phyloP scores from a whole-genome alignment of 1,284 basidiomycete species.

The Wallemia mellicola region DNA sequence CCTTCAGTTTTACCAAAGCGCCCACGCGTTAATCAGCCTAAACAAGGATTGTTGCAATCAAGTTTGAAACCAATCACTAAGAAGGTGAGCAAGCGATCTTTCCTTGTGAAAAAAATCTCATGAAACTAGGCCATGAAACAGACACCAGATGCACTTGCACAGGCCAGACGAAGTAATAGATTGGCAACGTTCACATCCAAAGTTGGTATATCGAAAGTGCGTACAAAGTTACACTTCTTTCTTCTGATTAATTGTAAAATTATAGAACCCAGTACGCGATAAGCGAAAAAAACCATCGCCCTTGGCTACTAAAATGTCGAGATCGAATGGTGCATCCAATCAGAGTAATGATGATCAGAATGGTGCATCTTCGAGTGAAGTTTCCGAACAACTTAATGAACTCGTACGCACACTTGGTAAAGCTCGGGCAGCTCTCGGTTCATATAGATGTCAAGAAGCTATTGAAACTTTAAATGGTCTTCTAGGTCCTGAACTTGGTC shows the following conservation, averaged over 20 bases:
- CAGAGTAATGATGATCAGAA: slow-evolving; percentile 17
- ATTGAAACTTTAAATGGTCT: slow-evolving; percentile 41
- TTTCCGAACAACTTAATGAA: slow-evolving; percentile 43
- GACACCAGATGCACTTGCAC: not conserved
- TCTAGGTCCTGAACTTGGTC: not conserved
- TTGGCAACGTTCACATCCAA: not conserved
- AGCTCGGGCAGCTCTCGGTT: slow-evolving; percentile 36
- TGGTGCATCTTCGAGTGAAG: slow-evolving; percentile 23
- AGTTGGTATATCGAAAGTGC: not conserved
- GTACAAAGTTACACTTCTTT: not conserved
- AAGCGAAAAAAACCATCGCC: slow-evolving; percentile 23
- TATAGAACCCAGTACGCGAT: slow-evolving; percentile 17
- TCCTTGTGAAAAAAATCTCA: not conserved
- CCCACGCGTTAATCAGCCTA: not conserved
- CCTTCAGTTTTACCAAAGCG: not conserved
- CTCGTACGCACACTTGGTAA: slow-evolving; percentile 48
- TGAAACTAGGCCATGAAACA: not conserved
- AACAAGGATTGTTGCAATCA: not conserved
- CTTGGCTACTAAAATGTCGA: not conserved
- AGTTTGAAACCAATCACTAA: not conserved
- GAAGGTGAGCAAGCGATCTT: not conserved
- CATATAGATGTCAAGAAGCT: slow-evolving; percentile 44
- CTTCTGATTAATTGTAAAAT: not conserved
- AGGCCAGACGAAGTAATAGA: not conserved
- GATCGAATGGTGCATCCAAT: not conserved